phyloP scores from a whole-genome alignment of 768 basidiomycete genomes.

The Candolleomyces eurysporus region DNA sequence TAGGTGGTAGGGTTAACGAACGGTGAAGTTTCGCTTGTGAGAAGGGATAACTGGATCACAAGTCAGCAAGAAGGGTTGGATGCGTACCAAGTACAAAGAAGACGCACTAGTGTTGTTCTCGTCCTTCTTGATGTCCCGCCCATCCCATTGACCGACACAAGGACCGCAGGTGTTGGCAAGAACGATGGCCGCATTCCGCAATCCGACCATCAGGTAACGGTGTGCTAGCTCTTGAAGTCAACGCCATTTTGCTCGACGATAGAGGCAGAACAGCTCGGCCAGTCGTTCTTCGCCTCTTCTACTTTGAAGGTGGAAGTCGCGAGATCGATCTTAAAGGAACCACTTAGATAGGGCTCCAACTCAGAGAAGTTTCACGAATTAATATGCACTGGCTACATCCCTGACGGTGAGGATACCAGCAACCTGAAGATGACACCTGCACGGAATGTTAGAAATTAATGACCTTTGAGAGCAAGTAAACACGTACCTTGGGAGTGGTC shows the following conservation, averaged over 20 bases:
- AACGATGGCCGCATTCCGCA: constrained; percentile 39
- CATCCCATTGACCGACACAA: constrained; percentile 67
- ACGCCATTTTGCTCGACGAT: constrained; percentile 78
- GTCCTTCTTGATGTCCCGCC: too few relatives aligned
- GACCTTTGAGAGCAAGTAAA: background rate
- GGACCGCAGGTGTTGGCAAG: constrained; percentile 99
- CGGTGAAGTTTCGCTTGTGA: constrained; percentile 99
- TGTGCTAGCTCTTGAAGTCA: constrained; percentile 93
- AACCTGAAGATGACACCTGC: constrained; percentile 97
- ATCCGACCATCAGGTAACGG: constrained; percentile 86
- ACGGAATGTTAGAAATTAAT: constrained; percentile 5
- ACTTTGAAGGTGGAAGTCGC: too few relatives aligned
- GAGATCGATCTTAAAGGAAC: constrained; percentile 23
- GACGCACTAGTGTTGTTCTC: too few relatives aligned
- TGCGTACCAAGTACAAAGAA: constrained; percentile 6
- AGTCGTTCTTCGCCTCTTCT: constrained; percentile 71
- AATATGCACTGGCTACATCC: constrained; percentile 55
- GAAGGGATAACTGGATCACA: constrained; percentile 81
- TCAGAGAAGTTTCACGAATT: constrained; percentile 81
- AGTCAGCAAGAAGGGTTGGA: too few relatives aligned
- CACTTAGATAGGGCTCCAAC: constrained; percentile 99
- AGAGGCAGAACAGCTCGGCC: constrained; percentile 55
- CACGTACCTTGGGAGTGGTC: constrained; percentile 85
- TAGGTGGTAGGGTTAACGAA: constrained; percentile 98
- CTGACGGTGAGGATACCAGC: constrained; percentile 34